These are phyloP conservation scores for Zhuliangozyma parablackwelliae DNA, from an alignment of 1,139 yeast species.

Conservation along the genomic window DNA sequence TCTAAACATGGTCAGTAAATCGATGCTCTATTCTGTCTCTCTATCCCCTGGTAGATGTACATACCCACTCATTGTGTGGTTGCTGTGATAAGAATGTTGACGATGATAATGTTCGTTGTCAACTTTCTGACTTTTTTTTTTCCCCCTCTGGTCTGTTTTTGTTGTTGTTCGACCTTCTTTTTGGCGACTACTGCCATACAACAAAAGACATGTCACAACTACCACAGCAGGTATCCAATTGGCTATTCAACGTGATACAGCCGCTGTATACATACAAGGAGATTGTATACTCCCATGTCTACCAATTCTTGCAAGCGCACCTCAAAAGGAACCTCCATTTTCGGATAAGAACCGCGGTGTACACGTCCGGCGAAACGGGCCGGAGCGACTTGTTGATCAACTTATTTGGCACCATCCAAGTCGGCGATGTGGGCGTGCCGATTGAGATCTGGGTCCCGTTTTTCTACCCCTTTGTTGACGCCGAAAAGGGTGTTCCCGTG, in stretches of 20 bases:
- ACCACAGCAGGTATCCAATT: constrained; percentile 34
- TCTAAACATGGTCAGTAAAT: constrained; percentile 28
- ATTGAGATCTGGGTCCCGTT: constrained; percentile 75
- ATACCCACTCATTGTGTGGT: constrained; percentile 26
- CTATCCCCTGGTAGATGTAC: constrained; percentile 9
- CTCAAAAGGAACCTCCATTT: constrained; percentile 34
- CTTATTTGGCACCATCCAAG: constrained; percentile 54
- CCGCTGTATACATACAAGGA: constrained; percentile 52
- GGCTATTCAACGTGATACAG: constrained; percentile 43
- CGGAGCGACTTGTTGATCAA: constrained; percentile 56
- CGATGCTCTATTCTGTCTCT: not conserved
- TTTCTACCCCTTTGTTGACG: constrained; percentile 49
- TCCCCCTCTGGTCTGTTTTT: not conserved
- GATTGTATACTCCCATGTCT: constrained; percentile 57
- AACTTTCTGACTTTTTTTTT: not conserved
- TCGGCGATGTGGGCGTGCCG: constrained; percentile 42
- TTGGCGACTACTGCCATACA: too few relatives aligned
- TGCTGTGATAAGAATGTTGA: not conserved
- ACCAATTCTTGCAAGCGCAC: constrained; percentile 48
- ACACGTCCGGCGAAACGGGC: constrained; percentile 55
- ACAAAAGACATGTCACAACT: constrained; percentile 13
- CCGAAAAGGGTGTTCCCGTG: constrained; percentile 49
- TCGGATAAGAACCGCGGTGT: constrained; percentile 68
- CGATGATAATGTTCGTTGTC: not conserved
- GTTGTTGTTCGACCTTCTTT: not conserved